Conservation (phyloP, 1,284 basidiomycete genomes). For the Tilletiopsis washingtonensis region DNA sequence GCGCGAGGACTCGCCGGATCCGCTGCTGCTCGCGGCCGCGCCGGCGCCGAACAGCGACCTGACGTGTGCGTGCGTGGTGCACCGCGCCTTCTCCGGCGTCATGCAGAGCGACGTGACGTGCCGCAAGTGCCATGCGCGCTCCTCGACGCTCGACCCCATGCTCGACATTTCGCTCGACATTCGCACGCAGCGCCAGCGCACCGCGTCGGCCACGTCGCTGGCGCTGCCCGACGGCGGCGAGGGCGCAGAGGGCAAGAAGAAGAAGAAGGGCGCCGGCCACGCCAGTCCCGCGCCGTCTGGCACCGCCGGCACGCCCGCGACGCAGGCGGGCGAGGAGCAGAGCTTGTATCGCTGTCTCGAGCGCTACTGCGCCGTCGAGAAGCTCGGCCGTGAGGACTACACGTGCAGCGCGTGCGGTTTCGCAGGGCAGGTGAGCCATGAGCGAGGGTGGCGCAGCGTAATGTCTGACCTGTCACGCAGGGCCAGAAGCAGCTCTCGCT, state of each 20-base stretch:
- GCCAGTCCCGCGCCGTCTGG: too few species aligned
- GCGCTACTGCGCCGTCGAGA: constrained; percentile 38
- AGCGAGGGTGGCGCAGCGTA: neutral
- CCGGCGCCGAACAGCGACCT: constrained; percentile 5
- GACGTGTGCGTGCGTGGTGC: constrained; percentile 81
- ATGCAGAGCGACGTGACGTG: constrained; percentile 85
- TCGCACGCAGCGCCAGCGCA: neutral
- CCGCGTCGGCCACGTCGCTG: neutral
- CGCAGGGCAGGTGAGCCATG: neutral
- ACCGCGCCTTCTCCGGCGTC: constrained; percentile 79
- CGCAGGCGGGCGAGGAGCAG: constrained; percentile 24
- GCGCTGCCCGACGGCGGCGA: constrained; percentile 6
- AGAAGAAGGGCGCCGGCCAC: constrained; percentile 16
- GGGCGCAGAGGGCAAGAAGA: constrained; percentile 41
- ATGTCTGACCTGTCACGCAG: constrained; percentile 1
- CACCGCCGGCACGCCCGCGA: too few species aligned
- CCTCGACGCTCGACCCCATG: constrained; percentile 76
- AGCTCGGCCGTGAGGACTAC: constrained; percentile 46
- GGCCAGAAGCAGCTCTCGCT: constrained; percentile 78
- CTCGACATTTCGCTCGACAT: constrained; percentile 79
- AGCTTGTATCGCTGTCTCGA: constrained; percentile 26
- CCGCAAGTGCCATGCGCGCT: constrained; percentile 64
- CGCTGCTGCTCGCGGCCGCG: too few species aligned
- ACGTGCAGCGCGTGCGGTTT: constrained; percentile 58
- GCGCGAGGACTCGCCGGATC: neutral